Evolutionary conservation across 2,329 filamentous ascomycete species (phyloP), one percentile per base, ranked within the genome.

Genomic region (Stagonosporopsis vannaccii): DNA sequence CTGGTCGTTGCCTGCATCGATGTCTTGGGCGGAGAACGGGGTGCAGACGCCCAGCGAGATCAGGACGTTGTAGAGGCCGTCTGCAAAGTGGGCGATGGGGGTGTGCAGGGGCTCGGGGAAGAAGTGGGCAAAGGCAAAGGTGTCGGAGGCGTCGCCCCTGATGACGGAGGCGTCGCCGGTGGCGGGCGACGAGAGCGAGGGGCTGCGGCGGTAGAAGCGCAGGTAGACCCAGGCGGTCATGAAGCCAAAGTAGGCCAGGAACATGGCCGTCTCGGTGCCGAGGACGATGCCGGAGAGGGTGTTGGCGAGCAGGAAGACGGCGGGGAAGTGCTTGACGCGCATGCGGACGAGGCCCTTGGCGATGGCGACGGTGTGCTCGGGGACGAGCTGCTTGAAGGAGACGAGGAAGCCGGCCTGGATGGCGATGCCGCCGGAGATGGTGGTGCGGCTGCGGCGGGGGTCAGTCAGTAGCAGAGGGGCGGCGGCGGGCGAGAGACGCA

Each of bases 381-480:
- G 95, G 32, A 98, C 90, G 45, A 99, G 90, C 78, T 99, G 95
- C 79, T 96, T 98, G 79, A 98, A 97, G 51, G 94, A 91, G 68
- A 98, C 91, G 59, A 99, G 90, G 80, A 98, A 98, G 59, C 90
- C 89, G 42, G 95, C 92, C 77, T 97, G 94, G 55, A 97, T 82
- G 15, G 93, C 88, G 61, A 97, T 89, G 51, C 92, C 93, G 66
- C 95, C 95, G 66, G 90, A 91, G 71, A 98, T 91, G 61, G 90
- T 89, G 41, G 90, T 92, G 42, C 90, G 95, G 69, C 74, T 78
- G 58, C 13, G 51, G n/a, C n/a, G 7, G n/a, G 43, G 17, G 42
- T 63, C 11, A 50, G 41, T 22, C n/a, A 5, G 13, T 15, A n/a
- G 20, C 2, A 7, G 12, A 26, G n/a, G 13, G 25, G 11, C 12